Percentiles rank a stretch among this genome's conserved stretches.
phyloP scores from a whole-genome alignment of 2,329 filamentous ascomycete genomes.

The Fusarium transvaalense region DNA sequence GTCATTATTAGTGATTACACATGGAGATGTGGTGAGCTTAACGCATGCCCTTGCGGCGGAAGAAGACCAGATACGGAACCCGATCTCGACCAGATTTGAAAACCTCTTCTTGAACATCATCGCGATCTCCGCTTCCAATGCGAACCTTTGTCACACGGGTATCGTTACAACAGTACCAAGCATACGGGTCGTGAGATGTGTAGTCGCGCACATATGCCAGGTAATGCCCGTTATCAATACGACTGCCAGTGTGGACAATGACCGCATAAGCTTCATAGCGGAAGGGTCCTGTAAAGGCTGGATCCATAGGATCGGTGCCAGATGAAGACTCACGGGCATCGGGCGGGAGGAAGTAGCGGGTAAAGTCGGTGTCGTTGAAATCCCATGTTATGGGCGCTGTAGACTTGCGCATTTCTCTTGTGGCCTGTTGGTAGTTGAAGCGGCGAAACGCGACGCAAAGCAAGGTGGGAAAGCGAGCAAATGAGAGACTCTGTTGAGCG shows the following conservation, averaged over 20 bases:
- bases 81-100: conserved; percentile 55
- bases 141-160: conserved; percentile 56
- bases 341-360: conserved; percentile 57
- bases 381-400: conserved; percentile 81
- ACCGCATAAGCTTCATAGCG: conserved; percentile 90
- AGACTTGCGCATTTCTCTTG: conserved; percentile 69
- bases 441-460: conserved; percentile 82
- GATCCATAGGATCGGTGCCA: conserved; percentile 53
- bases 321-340: conserved; percentile 49
- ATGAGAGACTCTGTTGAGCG: conserved; percentile 77
- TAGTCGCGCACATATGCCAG: conserved; percentile 75
- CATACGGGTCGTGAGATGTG: conserved; percentile 57
- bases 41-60: conserved; percentile 54
- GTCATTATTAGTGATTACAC: neutral
- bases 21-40: conserved; percentile 16
- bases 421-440: conserved; percentile 55
- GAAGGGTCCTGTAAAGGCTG: conserved; percentile 67
- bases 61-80: conserved; percentile 64
- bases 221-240: conserved; percentile 82
- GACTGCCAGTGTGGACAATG: conserved; percentile 78
- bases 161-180: conserved; percentile 67
- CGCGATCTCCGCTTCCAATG: conserved; percentile 54
- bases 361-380: conserved; percentile 73
- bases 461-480: conserved; percentile 83
- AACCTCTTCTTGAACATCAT: conserved; percentile 55